Conservation (phyloP, 768 basidiomycete genomes). For the Candolleomyces aberdarensis region DNA sequence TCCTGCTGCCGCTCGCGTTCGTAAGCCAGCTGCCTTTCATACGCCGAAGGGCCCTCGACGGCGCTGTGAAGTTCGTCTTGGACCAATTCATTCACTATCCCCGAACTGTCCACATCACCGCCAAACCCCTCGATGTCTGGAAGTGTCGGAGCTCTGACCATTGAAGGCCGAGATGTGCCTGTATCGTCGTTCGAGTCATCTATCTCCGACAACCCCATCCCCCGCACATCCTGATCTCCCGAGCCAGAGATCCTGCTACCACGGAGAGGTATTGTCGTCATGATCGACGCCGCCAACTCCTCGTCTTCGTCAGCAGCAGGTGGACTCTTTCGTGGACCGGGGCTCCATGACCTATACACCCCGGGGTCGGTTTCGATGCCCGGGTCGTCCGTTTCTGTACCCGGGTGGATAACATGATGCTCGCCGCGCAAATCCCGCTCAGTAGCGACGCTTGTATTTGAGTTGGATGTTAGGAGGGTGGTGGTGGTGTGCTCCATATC, state of each 20-base stretch:
- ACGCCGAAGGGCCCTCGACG: not conserved
- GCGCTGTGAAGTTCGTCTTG: not conserved
- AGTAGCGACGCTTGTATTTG: not conserved
- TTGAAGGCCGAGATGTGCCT: not conserved
- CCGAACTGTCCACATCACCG: not conserved
- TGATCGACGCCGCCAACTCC: not conserved
- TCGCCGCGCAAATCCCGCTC: too few species aligned
- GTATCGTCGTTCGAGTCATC: too few species aligned
- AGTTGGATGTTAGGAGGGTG: not conserved
- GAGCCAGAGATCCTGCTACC: not conserved
- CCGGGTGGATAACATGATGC: not conserved
- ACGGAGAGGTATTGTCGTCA: not conserved
- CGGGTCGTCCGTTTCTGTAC: constrained; percentile 14
- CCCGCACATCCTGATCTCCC: not conserved
- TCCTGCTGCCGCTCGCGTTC: constrained; percentile 3
- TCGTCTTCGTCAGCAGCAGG: not conserved
- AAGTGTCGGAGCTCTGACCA: not conserved
- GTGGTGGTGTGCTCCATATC: not conserved
- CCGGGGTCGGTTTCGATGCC: constrained; percentile 30
- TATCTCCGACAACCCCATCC: not conserved
- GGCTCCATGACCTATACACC: constrained; percentile 12
- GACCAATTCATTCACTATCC: not conserved
- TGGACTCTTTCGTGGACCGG: too few species aligned
- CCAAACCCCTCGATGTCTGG: not conserved
- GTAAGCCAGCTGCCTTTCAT: constrained; percentile 4